Conservation (phyloP, 2,329 filamentous ascomycete genomes). For the Trichophyton rubrum region DNA sequence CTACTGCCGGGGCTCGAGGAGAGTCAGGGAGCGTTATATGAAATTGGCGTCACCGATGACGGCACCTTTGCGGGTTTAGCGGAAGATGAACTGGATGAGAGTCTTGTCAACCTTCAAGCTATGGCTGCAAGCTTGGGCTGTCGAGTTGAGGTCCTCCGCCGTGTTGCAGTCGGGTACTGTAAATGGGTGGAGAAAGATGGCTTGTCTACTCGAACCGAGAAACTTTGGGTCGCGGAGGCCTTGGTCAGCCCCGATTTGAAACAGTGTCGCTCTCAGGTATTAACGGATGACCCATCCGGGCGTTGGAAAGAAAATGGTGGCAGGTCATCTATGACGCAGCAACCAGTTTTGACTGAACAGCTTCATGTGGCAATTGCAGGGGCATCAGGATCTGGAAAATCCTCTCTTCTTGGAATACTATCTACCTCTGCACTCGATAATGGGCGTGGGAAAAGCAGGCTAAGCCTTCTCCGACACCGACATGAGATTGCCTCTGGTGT, state of each 20-base stretch:
- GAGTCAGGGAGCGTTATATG: conserved; percentile 83
- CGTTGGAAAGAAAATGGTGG: neutral
- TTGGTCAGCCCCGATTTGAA: conserved; percentile 61
- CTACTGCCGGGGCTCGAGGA: conserved; percentile 70
- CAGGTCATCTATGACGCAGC: conserved; percentile 10
- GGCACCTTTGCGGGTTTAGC: conserved; percentile 80
- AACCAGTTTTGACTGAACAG: conserved; percentile 29
- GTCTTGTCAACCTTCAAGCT: conserved; percentile 65
- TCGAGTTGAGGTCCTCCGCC: conserved; percentile 65
- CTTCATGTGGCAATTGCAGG: conserved; percentile 73
- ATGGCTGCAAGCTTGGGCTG: conserved; percentile 94
- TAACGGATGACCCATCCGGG: neutral
- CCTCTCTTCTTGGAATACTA: conserved; percentile 74
- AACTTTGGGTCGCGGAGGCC: conserved; percentile 80
- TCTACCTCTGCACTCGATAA: conserved; percentile 85
- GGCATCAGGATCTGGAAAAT: conserved; percentile 84
- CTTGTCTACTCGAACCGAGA: conserved; percentile 29
- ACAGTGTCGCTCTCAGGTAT: conserved; percentile 20
- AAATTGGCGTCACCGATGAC: conserved; percentile 93
- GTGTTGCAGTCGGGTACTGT: conserved; percentile 73
- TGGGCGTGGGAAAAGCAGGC: conserved; percentile 74
- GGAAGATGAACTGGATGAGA: conserved; percentile 85
- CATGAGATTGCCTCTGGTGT: conserved; percentile 87
- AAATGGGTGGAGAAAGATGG: conserved; percentile 37
- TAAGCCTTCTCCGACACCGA: conserved; percentile 79